Base-by-base conservation (phyloP, 73 alveolate species). In the Diophrys appendiculata region DNA sequence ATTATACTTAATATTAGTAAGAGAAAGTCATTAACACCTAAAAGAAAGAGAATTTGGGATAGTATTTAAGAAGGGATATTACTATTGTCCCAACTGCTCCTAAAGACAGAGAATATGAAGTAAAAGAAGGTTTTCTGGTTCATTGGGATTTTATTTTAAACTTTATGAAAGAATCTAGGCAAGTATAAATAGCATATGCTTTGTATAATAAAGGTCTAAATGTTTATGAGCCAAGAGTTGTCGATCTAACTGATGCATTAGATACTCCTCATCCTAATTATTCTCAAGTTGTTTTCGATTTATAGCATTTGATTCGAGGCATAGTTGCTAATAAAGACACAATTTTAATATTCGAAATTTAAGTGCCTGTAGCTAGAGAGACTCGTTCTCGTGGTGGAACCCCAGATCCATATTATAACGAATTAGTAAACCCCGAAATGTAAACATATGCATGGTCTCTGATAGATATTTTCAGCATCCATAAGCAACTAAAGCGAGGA, bases 131-230 rank as follows among this genome's bases (percentile, higher is more conserved):
- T 23, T 85, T 94, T 76, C 68, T 91, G 8, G 84, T 94, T 27
- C 88, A 88, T 60, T 94, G 97, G 96, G 98, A 94, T 83, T 94
- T 79, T 68, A 80, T 88, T 2, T 69, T 91, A 35, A 96, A 96
- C 72, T 65, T 94, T 2, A 94, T 94, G 28, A 77, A 89, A 73
- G 90, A 90, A 71, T 84, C 67, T 77, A 86, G 79, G 52, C 67
- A 78, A 25, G 68, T 94, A 29, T 74, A 94, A 65, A 83, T 89
- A 8, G 94, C 89, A 32, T 94, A 91, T 79, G 98, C 97, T 34
- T 76, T 94, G n/a, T 94, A 94, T 74, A 88, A 94, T 69, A 77
- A 93, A 52, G 92, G 96, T 33, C 64, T 88, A 65, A 81, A 89
- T 0, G 68, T 93, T 34, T 90, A 82, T 82, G 91, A 91, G 77